A percentile compares a stretch with the other conserved stretches of the same genome.
Evolutionary conservation across 2,329 filamentous ascomycete genomes (phyloP).

Genomic region (Fusarium nygamai): DNA sequence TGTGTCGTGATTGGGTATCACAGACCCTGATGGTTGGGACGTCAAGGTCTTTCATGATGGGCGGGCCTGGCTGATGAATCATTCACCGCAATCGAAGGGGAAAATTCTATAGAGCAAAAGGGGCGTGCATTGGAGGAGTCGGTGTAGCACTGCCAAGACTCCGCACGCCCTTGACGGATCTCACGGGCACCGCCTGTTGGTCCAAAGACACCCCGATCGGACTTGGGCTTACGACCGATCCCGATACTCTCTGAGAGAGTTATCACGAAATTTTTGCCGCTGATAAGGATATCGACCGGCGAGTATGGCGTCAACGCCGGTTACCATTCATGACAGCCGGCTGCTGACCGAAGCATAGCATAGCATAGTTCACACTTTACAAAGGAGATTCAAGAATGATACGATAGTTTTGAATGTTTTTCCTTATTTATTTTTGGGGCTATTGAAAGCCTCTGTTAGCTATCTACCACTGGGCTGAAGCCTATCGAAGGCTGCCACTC

Average conservation of each 20-base stretch:
- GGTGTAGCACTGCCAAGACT: background rate
- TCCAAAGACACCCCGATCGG: conserved; percentile 30
- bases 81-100: conserved; percentile 26
- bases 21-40: conserved; percentile 23
- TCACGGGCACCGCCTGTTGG: conserved; percentile 12
- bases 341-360: conserved; percentile 16
- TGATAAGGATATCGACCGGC: conserved; percentile 32
- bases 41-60: conserved; percentile 28
- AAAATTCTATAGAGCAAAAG: background rate
- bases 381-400: conserved; percentile 6
- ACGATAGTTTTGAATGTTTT: conserved; percentile 35
- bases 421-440: conserved; percentile 23
- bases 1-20: conserved; percentile 18
- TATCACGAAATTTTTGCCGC: conserved; percentile 31
- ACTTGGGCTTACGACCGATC: conserved; percentile 27
- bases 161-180: conserved; percentile 7
- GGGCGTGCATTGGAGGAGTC: conserved; percentile 4
- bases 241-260: conserved; percentile 21
- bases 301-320: conserved; percentile 21
- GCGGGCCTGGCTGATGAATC: conserved; percentile 36
- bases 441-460: conserved; percentile 27
- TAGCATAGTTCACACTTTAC: conserved; percentile 1
- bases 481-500: conserved; percentile 37
- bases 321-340: conserved; percentile 16
- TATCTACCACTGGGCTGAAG: conserved; percentile 35